Conservation (phyloP, 2,329 filamentous ascomycete species). For the Gremmenia infestans region DNA sequence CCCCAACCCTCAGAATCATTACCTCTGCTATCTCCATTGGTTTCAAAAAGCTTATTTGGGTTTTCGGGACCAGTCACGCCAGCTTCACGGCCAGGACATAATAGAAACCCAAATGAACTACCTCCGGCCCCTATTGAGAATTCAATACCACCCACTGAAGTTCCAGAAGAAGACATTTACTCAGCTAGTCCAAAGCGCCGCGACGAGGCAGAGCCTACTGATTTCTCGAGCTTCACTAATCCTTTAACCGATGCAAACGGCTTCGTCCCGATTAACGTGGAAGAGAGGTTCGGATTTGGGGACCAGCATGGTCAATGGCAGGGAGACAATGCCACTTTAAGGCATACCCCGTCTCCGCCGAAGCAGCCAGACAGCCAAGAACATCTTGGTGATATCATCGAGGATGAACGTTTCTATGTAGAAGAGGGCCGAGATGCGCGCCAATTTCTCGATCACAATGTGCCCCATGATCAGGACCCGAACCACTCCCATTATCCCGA, state of each 20-base stretch:
- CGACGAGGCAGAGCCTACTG: not conserved
- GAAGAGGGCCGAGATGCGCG: slow-evolving; percentile 13
- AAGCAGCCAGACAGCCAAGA: slow-evolving; percentile 3
- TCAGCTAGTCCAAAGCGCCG: slow-evolving; percentile 3
- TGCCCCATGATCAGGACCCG: not conserved
- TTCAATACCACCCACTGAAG: not conserved
- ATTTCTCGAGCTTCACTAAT: slow-evolving; percentile 3
- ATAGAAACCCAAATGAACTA: not conserved
- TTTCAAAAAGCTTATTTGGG: slow-evolving; percentile 9
- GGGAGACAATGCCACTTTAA: slow-evolving; percentile 7
- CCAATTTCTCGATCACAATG: not conserved
- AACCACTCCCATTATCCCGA: slow-evolving; percentile 12
- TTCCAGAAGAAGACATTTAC: slow-evolving; percentile 8
- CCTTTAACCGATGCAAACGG: not conserved
- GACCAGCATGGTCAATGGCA: slow-evolving; percentile 22
- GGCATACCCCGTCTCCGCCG: slow-evolving; percentile 8
- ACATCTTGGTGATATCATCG: not conserved
- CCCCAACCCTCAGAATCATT: slow-evolving; percentile 26
- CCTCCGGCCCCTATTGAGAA: not conserved
- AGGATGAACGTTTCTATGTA: slow-evolving; percentile 12
- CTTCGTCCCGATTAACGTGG: not conserved
- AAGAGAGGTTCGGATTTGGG: slow-evolving; percentile 4
- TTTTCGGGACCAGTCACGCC: not conserved
- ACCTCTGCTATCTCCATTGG: slow-evolving; percentile 25
- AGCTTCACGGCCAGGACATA: not conserved